Evolutionary conservation across 2,329 filamentous ascomycete species (phyloP), one percentile per base, ranked within the genome.

Genomic region (Lithohypha guttulata): DNA sequence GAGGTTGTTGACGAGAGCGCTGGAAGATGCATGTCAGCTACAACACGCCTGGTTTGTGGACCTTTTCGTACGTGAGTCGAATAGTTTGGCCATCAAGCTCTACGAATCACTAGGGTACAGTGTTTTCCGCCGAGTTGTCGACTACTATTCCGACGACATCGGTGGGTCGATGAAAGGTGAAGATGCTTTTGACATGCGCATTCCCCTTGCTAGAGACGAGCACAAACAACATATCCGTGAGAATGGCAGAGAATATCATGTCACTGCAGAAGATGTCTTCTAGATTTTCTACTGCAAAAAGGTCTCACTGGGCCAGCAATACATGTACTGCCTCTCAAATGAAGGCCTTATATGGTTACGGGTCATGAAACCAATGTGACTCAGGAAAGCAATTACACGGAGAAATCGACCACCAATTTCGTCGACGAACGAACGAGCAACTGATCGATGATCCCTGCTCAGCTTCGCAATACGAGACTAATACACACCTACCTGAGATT

Each of bases 121-220:
- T 42, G 81, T 96, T 32, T 98, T 82, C 62, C 73, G 91, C 31
- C 75, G 84, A 7, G 89, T 98, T 30, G 78, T 85, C 52, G 81
- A 82, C 53, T 98, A 98, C 61, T 98, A 98, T 55, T 84, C 82
- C 47, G 87, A 95, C 57, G 83, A 93, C 56, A 33, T 37, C 18
- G 74, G 70, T 7, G 67, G 72, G 44, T 66, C 65, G 11, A 59
- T 61, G 19, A 55, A 57, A 15, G 74, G 76, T 35, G 86, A 93
- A 61, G 89, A 96, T 65, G 91, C 89, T 13, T 91, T 84, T 59
- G 91, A 98, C 64, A 98, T 98, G 91, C 77, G 91, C 49, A 96
- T 95, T 59, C 76, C 85, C 25, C 76, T 89, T 65, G 82, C 75
- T 61, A 74, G 87, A 54, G 91, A 98, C 63, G 75, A 71, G 59